Evolutionary conservation across 371 early-diverging fungal species (phyloP).

Genomic region (Mucor circinelloides): DNA sequence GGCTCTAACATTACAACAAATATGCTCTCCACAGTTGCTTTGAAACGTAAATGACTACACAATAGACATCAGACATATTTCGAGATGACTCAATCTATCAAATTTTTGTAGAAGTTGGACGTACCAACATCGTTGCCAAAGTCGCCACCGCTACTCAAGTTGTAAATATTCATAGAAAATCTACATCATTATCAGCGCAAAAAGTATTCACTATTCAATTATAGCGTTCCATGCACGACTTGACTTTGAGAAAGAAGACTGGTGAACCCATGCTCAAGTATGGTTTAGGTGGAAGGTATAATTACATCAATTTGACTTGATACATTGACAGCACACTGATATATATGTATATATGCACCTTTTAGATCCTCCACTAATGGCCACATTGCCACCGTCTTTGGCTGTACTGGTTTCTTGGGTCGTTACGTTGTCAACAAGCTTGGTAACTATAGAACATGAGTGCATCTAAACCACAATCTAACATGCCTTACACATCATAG

Average conservation of each 20-base stretch:
- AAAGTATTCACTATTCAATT: background rate
- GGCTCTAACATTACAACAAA: background rate
- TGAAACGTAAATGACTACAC: conserved; percentile 23
- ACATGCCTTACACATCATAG: conserved; percentile 10
- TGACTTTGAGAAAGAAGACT: conserved; percentile 68
- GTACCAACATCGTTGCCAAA: conserved; percentile 28
- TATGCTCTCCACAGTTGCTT: conserved; percentile 31
- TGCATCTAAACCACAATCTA: background rate
- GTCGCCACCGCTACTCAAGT: conserved; percentile 26
- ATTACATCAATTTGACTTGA: background rate
- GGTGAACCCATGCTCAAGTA: conserved; percentile 69
- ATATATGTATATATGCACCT: background rate
- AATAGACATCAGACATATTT: background rate
- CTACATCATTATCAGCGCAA: background rate
- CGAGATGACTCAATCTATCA: background rate
- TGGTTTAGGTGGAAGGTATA: conserved; percentile 75
- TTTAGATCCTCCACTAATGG: conserved; percentile 75
- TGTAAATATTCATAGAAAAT: conserved; percentile 22
- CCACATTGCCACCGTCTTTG: conserved; percentile 93
- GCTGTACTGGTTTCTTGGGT: conserved; percentile 95
- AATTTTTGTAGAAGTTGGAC: conserved; percentile 33
- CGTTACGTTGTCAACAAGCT: conserved; percentile 92
- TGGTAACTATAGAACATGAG: conserved; percentile 50
- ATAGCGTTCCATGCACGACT: conserved; percentile 69
- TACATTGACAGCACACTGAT: background rate